Evolutionary conservation across 805 yeast genomes (phyloP).

Genomic region (Ogataea salicorniae): DNA sequence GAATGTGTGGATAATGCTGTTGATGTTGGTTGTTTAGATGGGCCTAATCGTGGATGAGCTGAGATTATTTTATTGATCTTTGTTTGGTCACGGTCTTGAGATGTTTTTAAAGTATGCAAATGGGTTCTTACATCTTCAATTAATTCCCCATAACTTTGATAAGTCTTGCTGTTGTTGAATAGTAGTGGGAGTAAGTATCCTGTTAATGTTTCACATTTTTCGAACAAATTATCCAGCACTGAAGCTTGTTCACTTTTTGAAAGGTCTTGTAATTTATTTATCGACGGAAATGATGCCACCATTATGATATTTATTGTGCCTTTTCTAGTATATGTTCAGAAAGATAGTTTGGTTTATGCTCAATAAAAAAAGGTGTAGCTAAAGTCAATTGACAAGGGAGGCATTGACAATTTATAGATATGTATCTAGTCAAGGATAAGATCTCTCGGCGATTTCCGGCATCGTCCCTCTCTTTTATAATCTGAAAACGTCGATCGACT

Average conservation of each 20-base stretch:
- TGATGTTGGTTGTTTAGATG: constrained; percentile 32
- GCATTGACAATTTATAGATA: too few species aligned
- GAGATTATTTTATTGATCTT: constrained; percentile 52
- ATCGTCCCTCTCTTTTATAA: too few species aligned
- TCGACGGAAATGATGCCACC: constrained; percentile 24
- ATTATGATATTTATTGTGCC: not conserved
- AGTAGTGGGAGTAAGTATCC: constrained; percentile 29
- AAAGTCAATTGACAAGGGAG: too few species aligned
- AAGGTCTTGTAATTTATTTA: constrained; percentile 19
- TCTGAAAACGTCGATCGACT: too few species aligned
- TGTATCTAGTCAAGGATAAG: too few species aligned
- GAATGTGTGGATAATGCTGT: constrained; percentile 41
- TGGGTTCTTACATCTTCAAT: constrained; percentile 9
- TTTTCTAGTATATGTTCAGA: not conserved
- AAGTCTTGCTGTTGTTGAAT: constrained; percentile 9
- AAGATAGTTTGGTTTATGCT: too few species aligned
- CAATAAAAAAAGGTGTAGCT: not conserved
- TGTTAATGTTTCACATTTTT: constrained; percentile 51
- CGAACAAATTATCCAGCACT: constrained; percentile 55
- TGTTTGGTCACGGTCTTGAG: not conserved
- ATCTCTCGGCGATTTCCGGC: too few species aligned
- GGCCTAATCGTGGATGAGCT: constrained; percentile 90
- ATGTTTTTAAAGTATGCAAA: not conserved
- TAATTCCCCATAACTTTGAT: constrained; percentile 26
- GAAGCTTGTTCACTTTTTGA: constrained; percentile 28